phyloP scores from a whole-genome alignment of 1,284 basidiomycete species.

The Melampsora larici-populina region DNA sequence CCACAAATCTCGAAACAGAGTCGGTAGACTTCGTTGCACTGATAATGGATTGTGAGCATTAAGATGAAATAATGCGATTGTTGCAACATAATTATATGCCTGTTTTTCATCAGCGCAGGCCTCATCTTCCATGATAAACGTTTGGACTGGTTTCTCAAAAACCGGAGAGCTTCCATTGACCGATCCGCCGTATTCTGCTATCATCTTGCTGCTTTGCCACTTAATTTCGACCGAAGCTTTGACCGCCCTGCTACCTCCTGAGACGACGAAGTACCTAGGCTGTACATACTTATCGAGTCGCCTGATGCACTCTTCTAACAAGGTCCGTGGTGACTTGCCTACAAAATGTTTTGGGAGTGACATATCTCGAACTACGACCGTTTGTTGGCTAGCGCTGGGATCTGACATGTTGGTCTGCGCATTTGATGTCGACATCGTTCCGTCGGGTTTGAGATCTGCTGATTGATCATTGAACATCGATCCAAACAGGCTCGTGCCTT shows the following conservation, averaged over 20 bases:
- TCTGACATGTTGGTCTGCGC: constrained; percentile 58
- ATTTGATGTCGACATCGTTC: constrained; percentile 56
- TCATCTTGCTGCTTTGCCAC: constrained; percentile 48
- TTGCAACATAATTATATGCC: constrained; percentile 86
- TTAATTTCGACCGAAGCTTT: constrained; percentile 50
- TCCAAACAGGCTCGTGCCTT: constrained; percentile 66
- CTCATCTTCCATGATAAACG: constrained; percentile 68
- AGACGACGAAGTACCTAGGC: constrained; percentile 46
- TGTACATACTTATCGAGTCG: constrained; percentile 55
- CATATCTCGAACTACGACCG: constrained; percentile 69
- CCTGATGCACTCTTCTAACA: constrained; percentile 65
- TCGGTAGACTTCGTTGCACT: constrained; percentile 62
- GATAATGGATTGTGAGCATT: constrained; percentile 51
- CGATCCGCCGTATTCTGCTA: constrained; percentile 65
- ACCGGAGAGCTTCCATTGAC: constrained; percentile 65
- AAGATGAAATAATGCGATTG: constrained; percentile 64
- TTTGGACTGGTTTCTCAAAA: constrained; percentile 65
- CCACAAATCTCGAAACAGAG: constrained; percentile 84
- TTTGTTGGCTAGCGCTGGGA: neutral
- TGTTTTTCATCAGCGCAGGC: constrained; percentile 74
- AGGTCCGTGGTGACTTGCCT: constrained; percentile 65
- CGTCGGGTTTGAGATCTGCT: constrained; percentile 48
- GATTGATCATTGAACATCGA: constrained; percentile 72
- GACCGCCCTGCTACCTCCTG: constrained; percentile 49
- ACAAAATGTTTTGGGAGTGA: constrained; percentile 74